Base-by-base conservation (phyloP, 192 early-diverging fungal genomes). In the Borealophlyctis nickersoniae region DNA sequence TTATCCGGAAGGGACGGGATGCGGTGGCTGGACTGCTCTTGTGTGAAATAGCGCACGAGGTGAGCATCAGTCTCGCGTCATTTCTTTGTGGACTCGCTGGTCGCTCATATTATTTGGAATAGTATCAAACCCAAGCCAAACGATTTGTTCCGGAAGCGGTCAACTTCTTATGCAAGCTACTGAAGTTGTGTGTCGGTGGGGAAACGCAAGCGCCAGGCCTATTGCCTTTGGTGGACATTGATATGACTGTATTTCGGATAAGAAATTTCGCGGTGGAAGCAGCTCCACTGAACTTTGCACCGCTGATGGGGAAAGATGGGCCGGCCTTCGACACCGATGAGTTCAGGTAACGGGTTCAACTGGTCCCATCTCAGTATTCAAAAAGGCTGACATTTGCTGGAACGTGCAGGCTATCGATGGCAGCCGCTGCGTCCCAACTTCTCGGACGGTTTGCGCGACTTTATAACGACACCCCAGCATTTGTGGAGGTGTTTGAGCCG, bases 1-100 rank as follows among this genome's bases (percentile, higher is more conserved):
- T 79, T 39, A 76, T 88, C 28, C 56, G 52, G 3, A 81, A 71
- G 19, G 65, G 84, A 58, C 68, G 74, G 14, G 92, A 92, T 72
- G 54, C 91, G 2, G 66, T 81, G 2, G 72, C 75, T n/a, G 95
- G 94, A 11, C 59, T 97, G 52, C 82, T 88, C 60, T 71, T 97
- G n/a, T 86, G 87, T 36, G 84, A 87, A 45, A 56, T 92, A 30
- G 73, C 91, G 30, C 69, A 73, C 45, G 88, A 91, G 71, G 81
- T 89, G 62, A 77, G 80, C 58, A 63, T 67, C 1, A 36, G 31
- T 31, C 26, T 52, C 2, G 23, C 64, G 60, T 32, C 27, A 36
- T 56, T 22, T n/a, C 29, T 58, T 54, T 36, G 33, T 62, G 49
- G 23, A 22, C 31, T 11, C 9, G 7, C 45, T 62, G n/a, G n/a